Conservation (phyloP, 2,329 filamentous ascomycete genomes). For the Sphaerulina musiva region DNA sequence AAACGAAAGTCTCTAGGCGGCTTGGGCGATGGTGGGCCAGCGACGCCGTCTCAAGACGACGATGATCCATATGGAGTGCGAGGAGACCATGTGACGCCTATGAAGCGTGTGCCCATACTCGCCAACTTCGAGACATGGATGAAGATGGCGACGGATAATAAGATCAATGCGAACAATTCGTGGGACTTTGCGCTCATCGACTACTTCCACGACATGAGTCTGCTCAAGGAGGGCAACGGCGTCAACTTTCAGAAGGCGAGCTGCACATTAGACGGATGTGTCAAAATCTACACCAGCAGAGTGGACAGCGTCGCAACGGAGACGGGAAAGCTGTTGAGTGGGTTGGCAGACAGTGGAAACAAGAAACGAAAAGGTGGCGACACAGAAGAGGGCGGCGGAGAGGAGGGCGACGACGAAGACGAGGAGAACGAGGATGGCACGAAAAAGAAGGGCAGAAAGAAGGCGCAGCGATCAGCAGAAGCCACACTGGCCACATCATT, state of each 20-base stretch:
- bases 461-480: conserved; percentile 72
- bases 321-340: conserved; percentile 89
- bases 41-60: conserved; percentile 50
- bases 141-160: conserved; percentile 99
- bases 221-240: conserved; percentile 90
- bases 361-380: conserved; percentile 48
- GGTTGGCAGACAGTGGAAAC: conserved; percentile 75
- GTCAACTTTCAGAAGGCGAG: conserved; percentile 99
- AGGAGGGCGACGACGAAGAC: conserved; percentile 52
- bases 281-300: conserved; percentile 98
- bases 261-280: conserved; percentile 93
- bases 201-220: conserved; percentile 98
- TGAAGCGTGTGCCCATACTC: conserved; percentile 90
- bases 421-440: conserved; percentile 48
- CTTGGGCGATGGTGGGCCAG: conserved; percentile 40
- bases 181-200: conserved; percentile 99
- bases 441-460: conserved; percentile 63
- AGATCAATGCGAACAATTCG: conserved; percentile 92
- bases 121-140: conserved; percentile 99
- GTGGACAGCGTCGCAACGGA: conserved; percentile 98
- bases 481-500: conserved; percentile 89
- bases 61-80: conserved; percentile 50
- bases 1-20: conserved; percentile 32
- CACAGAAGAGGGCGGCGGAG: conserved; percentile 54
- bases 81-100: conserved; percentile 76